These are phyloP conservation scores for Xanthoconium purpureum DNA, from an alignment of 768 basidiomycete species.

Conservation along the genomic window DNA sequence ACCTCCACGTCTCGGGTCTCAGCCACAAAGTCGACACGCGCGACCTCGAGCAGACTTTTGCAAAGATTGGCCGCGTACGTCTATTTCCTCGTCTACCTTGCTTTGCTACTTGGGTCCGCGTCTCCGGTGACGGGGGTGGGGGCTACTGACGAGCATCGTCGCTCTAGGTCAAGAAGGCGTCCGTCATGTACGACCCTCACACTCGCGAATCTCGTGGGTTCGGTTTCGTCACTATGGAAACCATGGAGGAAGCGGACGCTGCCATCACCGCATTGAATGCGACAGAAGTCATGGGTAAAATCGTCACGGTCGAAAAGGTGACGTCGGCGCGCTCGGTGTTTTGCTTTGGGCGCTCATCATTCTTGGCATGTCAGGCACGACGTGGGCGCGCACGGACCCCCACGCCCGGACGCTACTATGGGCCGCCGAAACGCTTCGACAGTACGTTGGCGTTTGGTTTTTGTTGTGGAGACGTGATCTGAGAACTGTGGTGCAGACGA, in stretches of 20 bases:
- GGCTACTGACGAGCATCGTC: constrained; percentile 3
- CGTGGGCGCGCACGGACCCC: constrained; percentile 88
- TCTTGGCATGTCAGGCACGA: constrained; percentile 56
- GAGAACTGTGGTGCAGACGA: constrained; percentile 48
- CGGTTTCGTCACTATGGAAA: constrained; percentile 89
- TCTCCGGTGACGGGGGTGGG: not conserved
- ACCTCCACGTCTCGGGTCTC: constrained; percentile 60
- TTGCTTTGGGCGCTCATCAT: constrained; percentile 1
- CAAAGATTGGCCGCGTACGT: constrained; percentile 82
- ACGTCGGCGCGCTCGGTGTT: not conserved
- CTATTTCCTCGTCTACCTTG: not conserved
- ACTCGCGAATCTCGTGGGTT: constrained; percentile 73
- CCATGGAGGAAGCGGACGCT: constrained; percentile 85
- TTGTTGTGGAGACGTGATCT: not conserved
- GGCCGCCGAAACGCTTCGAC: constrained; percentile 80
- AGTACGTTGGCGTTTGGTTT: constrained; percentile 38
- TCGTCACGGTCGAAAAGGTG: constrained; percentile 86
- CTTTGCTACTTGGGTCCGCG: not conserved
- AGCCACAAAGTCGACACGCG: constrained; percentile 69
- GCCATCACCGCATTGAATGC: constrained; percentile 81
- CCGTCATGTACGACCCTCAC: constrained; percentile 71
- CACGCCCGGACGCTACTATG: constrained; percentile 93
- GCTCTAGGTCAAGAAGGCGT: constrained; percentile 55
- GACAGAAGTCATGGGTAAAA: constrained; percentile 85
- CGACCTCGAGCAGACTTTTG: constrained; percentile 85